Evolutionary conservation across 768 basidiomycete genomes (phyloP).

Genomic region (Mycena floridula): DNA sequence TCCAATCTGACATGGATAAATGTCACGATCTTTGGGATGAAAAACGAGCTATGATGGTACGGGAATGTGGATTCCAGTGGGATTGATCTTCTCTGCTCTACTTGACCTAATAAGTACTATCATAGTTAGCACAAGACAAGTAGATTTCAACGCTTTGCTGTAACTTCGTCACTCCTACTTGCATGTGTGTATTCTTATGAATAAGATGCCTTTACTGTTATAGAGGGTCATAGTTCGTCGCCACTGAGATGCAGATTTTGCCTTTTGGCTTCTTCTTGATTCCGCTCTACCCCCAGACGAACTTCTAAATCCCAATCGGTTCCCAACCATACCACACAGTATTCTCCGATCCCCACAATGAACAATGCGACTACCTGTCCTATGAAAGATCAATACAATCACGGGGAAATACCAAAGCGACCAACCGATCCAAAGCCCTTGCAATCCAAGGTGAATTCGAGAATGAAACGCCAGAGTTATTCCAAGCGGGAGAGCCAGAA

Average conservation of each 20-base stretch:
- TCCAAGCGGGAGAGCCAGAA: conserved; percentile 74
- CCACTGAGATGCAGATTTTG: background rate
- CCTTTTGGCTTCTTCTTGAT: conserved; percentile 39
- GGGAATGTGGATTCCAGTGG: too few species aligned
- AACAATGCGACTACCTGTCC: conserved; percentile 73
- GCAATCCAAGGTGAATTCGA: conserved; percentile 38
- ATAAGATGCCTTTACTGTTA: too few species aligned
- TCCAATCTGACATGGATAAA: too few species aligned
- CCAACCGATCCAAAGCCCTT: conserved; percentile 79
- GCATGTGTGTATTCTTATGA: too few species aligned
- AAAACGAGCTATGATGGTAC: too few species aligned
- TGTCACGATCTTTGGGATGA: too few species aligned
- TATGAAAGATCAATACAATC: conserved; percentile 28
- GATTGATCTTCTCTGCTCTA: too few species aligned
- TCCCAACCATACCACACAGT: conserved; percentile 47
- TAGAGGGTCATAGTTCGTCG: too few species aligned
- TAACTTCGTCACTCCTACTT: too few species aligned
- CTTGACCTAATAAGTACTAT: too few species aligned
- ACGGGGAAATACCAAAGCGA: conserved; percentile 30
- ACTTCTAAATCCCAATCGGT: conserved; percentile 66
- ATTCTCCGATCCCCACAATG: conserved; percentile 65
- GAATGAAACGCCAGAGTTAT: conserved; percentile 62
- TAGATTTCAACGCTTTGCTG: too few species aligned
- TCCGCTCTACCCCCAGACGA: conserved; percentile 42
- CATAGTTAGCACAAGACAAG: too few species aligned